phyloP scores from a whole-genome alignment of 2,329 filamentous ascomycete genomes.

The Ceratocystis cubensis region DNA sequence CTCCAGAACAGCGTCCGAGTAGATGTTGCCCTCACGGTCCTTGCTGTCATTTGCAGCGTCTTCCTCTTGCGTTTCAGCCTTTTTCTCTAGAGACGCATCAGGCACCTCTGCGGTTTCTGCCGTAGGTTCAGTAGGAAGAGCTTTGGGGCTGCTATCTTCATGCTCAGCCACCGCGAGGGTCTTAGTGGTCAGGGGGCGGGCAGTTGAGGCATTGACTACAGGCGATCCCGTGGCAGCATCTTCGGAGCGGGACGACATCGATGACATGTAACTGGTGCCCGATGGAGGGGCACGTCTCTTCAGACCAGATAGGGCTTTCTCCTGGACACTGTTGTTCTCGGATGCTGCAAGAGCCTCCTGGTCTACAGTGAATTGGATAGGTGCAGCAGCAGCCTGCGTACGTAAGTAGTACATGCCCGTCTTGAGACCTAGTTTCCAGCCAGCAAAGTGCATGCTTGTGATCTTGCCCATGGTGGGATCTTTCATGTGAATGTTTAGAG shows the following conservation, averaged over 20 bases:
- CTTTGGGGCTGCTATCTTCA: slow-evolving; percentile 64
- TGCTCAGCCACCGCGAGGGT: slow-evolving; percentile 43
- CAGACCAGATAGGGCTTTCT: slow-evolving; percentile 41
- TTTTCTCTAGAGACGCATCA: slow-evolving; percentile 39
- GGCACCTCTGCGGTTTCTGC: slow-evolving; percentile 54
- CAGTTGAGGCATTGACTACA: slow-evolving; percentile 40
- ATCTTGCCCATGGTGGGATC: slow-evolving; percentile 99
- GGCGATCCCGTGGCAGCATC: slow-evolving; percentile 49
- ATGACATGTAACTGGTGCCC: slow-evolving; percentile 41
- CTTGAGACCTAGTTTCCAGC: slow-evolving; percentile 98
- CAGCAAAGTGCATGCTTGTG: slow-evolving; percentile 97
- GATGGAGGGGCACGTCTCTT: slow-evolving; percentile 59
- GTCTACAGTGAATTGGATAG: slow-evolving; percentile 98
- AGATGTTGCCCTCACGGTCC: slow-evolving; percentile 80
- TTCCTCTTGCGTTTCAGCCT: slow-evolving; percentile 52
- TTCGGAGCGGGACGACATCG: slow-evolving; percentile 50
- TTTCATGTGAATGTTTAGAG: slow-evolving; percentile 98
- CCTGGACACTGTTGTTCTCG: slow-evolving; percentile 58
- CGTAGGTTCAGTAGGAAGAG: slow-evolving; percentile 59
- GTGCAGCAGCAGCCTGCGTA: slow-evolving; percentile 89
- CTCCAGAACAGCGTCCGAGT: slow-evolving; percentile 77
- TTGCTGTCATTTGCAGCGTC: slow-evolving; percentile 59
- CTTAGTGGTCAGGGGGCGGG: slow-evolving; percentile 56
- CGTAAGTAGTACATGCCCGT: slow-evolving; percentile 99
- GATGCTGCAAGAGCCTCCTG: slow-evolving; percentile 83